phyloP scores from a whole-genome alignment of 495 filamentous ascomycete species.

The Neurospora cerealis region DNA sequence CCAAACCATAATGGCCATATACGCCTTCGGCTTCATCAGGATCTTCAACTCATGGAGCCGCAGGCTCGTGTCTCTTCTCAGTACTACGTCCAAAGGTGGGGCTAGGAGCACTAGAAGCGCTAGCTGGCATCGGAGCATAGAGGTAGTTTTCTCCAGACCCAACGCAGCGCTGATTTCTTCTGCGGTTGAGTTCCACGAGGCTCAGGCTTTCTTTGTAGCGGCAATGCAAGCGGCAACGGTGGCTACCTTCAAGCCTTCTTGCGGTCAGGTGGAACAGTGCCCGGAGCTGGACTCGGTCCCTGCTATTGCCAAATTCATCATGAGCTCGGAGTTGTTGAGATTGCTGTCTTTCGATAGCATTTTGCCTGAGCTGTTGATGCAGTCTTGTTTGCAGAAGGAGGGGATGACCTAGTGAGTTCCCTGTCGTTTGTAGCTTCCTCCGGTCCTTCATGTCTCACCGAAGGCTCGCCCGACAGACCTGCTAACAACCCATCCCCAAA shows the following conservation, averaged over 20 bases:
- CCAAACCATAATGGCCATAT: too few relatives aligned
- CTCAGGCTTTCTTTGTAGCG: not conserved
- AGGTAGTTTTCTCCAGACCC: not conserved
- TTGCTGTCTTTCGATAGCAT: not conserved
- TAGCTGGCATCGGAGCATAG: too few relatives aligned
- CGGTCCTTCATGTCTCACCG: too few relatives aligned
- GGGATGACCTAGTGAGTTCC: not conserved
- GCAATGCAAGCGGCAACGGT: not conserved
- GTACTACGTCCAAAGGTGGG: too few relatives aligned
- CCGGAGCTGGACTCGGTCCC: not conserved
- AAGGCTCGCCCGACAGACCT: too few relatives aligned
- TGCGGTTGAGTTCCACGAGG: slow-evolving; percentile 1
- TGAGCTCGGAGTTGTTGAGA: not conserved
- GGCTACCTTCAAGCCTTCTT: not conserved
- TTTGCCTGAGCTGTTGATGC: not conserved
- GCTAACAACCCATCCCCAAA: too few relatives aligned
- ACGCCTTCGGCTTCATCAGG: too few relatives aligned
- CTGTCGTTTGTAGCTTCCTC: too few relatives aligned
- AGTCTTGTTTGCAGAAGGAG: not conserved
- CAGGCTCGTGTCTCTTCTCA: too few relatives aligned
- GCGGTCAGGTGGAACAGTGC: not conserved
- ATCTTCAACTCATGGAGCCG: too few relatives aligned
- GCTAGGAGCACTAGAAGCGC: too few relatives aligned
- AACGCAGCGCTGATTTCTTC: not conserved
- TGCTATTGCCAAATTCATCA: not conserved